Evolutionary conservation across 2,329 filamentous ascomycete species (phyloP).

Genomic region (Chaetomium strumarium): DNA sequence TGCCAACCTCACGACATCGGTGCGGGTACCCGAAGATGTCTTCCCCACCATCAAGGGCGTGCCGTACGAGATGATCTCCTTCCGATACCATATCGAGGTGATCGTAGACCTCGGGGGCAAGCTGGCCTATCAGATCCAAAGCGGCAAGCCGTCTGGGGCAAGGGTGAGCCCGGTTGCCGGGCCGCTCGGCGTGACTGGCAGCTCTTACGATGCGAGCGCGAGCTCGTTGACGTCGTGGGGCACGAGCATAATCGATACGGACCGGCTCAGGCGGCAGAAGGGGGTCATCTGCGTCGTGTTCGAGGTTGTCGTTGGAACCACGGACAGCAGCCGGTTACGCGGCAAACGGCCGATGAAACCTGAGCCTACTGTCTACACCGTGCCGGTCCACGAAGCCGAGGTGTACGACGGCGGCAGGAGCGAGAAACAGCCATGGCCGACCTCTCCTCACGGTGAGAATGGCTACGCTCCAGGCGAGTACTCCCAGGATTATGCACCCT

Average conservation of each 20-base stretch:
- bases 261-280: conserved; percentile 79
- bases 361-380: conserved; percentile 21
- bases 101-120: conserved; percentile 89
- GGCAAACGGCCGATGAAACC: conserved; percentile 28
- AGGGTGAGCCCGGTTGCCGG: conserved; percentile 29
- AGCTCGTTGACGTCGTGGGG: conserved; percentile 49
- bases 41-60: conserved; percentile 90
- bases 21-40: conserved; percentile 81
- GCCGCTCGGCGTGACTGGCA: conserved; percentile 25
- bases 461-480: conserved; percentile 19
- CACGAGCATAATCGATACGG: conserved; percentile 77
- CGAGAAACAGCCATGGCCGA: conserved; percentile 22
- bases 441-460: conserved; percentile 18
- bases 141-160: conserved; percentile 46
- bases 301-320: conserved; percentile 80
- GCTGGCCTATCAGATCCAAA: conserved; percentile 65
- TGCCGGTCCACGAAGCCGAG: conserved; percentile 22
- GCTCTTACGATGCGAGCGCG: conserved; percentile 34
- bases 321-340: conserved; percentile 60
- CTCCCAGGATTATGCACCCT: conserved; percentile 20
- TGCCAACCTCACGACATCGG: conserved; percentile 72
- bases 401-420: conserved; percentile 13
- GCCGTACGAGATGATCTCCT: conserved; percentile 89
- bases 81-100: conserved; percentile 90
- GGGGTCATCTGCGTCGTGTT: conserved; percentile 84